phyloP scores from a whole-genome alignment of 2,329 filamentous ascomycete genomes.

The Apiospora arundinis region DNA sequence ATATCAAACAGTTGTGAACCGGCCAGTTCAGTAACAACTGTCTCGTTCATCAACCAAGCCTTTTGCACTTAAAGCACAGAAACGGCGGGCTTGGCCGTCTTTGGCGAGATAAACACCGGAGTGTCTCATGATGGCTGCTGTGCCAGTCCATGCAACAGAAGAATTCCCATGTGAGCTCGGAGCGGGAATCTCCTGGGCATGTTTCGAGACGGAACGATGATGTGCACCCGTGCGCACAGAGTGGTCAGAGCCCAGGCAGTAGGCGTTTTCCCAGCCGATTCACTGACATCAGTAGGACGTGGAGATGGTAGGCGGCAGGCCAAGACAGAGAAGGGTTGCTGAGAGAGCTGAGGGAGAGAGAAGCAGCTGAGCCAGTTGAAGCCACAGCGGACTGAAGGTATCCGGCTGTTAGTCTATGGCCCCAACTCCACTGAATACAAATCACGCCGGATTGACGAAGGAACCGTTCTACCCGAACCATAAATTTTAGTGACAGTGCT shows the following conservation, averaged over 20 bases:
- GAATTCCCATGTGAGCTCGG: not conserved
- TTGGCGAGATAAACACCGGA: too few species aligned
- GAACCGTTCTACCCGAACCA: not conserved
- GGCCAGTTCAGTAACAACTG: not conserved
- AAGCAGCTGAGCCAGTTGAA: not conserved
- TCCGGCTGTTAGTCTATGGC: not conserved
- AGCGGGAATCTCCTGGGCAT: not conserved
- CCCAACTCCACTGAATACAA: not conserved
- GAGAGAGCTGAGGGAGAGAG: not conserved
- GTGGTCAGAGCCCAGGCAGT: not conserved
- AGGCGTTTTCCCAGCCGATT: not conserved
- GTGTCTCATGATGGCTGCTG: too few species aligned
- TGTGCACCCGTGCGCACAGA: not conserved
- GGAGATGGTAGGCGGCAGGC: not conserved
- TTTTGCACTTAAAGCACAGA: too few species aligned
- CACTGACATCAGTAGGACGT: not conserved
- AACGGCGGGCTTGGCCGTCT: too few species aligned
- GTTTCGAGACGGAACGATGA: not conserved
- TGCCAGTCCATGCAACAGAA: not conserved
- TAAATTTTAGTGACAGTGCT: not conserved
- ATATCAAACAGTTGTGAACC: not conserved
- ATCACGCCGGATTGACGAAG: not conserved
- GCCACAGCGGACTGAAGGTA: conserved; percentile 1
- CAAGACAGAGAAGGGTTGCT: not conserved
- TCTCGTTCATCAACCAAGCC: too few species aligned